A percentile compares a stretch with the other conserved stretches of the same genome.
Conservation (phyloP, 2,329 filamentous ascomycete species). For the Colletotrichum cuscutae region DNA sequence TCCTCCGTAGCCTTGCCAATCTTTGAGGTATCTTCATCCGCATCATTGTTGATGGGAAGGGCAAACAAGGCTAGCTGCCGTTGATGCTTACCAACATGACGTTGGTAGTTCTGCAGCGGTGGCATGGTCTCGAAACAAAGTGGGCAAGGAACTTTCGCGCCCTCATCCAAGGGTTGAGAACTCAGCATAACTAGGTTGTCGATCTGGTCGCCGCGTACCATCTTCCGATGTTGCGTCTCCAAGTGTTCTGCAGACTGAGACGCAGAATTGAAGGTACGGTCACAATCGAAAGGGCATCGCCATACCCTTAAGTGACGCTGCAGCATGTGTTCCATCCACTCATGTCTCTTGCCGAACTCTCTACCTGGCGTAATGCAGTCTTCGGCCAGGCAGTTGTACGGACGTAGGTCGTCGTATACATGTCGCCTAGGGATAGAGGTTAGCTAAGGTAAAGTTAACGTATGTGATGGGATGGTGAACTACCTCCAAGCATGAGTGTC, state of each 20-base stretch:
- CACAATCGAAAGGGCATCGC: background rate
- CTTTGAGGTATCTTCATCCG: no score
- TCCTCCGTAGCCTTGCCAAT: no score
- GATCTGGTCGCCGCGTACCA: accelerated
- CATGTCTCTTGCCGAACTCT: conserved; percentile 36
- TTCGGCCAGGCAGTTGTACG: conserved; percentile 47
- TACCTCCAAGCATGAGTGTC: conserved; percentile 43
- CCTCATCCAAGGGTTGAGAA: accelerated
- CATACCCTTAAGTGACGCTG: conserved; percentile 37
- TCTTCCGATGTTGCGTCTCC: accelerated
- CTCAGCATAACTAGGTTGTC: accelerated
- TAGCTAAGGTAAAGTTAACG: no score
- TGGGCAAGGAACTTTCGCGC: no score
- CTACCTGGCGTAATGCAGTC: conserved; percentile 38
- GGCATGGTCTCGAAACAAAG: no score
- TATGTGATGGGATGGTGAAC: accelerated
- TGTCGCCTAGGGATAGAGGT: conserved; percentile 41
- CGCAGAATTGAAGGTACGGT: accelerated
- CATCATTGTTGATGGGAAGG: no score
- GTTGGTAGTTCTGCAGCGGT: no score
- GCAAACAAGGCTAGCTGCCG: no score
- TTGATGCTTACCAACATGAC: no score
- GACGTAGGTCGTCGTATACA: conserved; percentile 49
- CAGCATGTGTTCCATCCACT: conserved; percentile 40
- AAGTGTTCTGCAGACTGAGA: background rate